Evolutionary conservation across 1,284 basidiomycete genomes (phyloP).

Genomic region (Ceratobasidium sp.): DNA sequence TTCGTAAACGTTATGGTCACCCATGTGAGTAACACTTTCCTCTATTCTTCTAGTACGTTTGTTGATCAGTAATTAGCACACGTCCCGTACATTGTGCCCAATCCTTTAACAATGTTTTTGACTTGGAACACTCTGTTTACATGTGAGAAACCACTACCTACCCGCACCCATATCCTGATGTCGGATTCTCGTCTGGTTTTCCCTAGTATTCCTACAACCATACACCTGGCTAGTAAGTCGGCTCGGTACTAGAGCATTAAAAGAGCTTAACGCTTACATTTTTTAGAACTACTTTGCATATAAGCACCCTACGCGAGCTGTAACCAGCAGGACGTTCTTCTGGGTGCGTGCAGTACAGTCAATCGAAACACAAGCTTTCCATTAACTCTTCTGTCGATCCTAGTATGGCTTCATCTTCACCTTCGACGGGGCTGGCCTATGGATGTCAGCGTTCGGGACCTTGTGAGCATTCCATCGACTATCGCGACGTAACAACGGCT

Average conservation of each 20-base stretch:
- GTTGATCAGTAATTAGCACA: not conserved
- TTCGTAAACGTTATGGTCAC: constrained; percentile 28
- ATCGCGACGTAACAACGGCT: not conserved
- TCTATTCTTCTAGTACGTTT: not conserved
- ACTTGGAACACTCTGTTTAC: constrained; percentile 20
- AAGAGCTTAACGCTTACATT: not conserved
- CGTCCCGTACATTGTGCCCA: constrained; percentile 31
- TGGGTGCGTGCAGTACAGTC: constrained; percentile 13
- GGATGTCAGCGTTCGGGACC: constrained; percentile 32
- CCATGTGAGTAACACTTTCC: not conserved
- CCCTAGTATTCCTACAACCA: constrained; percentile 23
- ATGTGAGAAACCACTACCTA: too few relatives aligned
- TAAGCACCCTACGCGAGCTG: constrained; percentile 14
- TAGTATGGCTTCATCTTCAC: constrained; percentile 31
- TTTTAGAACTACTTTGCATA: constrained; percentile 31
- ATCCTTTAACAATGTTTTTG: constrained; percentile 33
- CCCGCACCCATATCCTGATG: too few relatives aligned
- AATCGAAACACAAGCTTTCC: too few relatives aligned
- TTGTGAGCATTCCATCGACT: constrained; percentile 4
- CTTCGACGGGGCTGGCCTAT: constrained; percentile 24
- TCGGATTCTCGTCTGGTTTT: not conserved
- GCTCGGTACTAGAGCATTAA: not conserved
- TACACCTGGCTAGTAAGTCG: constrained; percentile 35
- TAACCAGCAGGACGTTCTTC: constrained; percentile 28
- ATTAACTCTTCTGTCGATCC: not conserved